Percentiles rank a stretch among this genome's conserved stretches.
These are phyloP conservation scores for Fusarium cicatricum DNA, from an alignment of 2,329 filamentous ascomycete genomes.

Conservation along the genomic window DNA sequence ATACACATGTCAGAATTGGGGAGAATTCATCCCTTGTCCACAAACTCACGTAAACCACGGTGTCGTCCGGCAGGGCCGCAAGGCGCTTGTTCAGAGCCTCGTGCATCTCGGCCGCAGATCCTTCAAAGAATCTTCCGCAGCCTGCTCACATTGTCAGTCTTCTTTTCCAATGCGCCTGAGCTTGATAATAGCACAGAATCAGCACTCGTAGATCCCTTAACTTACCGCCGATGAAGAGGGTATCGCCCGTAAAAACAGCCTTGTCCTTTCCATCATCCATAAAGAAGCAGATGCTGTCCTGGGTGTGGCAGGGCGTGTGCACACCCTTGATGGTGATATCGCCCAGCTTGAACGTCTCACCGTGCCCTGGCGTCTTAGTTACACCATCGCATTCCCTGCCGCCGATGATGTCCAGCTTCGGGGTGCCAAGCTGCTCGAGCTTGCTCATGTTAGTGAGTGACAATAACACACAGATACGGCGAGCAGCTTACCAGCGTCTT, in stretches of 20 bases:
- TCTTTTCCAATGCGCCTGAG: background rate
- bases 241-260: constrained; percentile 95
- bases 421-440: constrained; percentile 58
- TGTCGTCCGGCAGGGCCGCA: constrained; percentile 84
- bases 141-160: constrained; percentile 57
- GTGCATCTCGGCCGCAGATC: constrained; percentile 89
- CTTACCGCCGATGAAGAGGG: constrained; percentile 88
- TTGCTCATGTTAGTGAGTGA: constrained; percentile 23
- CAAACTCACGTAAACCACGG: constrained; percentile 80
- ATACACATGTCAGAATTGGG: constrained; percentile 13
- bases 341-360: constrained; percentile 83
- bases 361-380: constrained; percentile 77
- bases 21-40: background rate
- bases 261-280: constrained; percentile 80
- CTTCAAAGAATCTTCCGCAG: constrained; percentile 96
- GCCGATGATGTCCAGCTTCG: constrained; percentile 80
- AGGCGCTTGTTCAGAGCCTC: constrained; percentile 88
- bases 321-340: constrained; percentile 83
- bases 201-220: background rate
- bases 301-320: constrained; percentile 98
- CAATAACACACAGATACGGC: background rate
- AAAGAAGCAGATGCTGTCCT: constrained; percentile 97
- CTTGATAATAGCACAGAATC: background rate
- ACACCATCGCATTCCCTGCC: constrained; percentile 87
- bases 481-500: constrained; percentile 70